Base-by-base conservation (phyloP, 2,329 filamentous ascomycete species). In the Talaromyces sp. region DNA sequence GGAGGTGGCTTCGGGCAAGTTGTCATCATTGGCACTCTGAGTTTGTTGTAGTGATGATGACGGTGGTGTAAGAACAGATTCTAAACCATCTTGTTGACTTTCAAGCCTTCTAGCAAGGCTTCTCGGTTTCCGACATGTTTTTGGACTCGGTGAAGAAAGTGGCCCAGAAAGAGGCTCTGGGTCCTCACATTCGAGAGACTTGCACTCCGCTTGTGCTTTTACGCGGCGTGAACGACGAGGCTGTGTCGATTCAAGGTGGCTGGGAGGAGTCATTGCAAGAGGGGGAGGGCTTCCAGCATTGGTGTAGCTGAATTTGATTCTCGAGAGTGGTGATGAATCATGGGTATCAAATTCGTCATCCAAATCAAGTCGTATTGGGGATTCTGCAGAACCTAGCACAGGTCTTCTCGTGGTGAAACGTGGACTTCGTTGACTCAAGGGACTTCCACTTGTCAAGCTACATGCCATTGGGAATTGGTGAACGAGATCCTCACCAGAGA, bases 271-370 rank as follows among this genome's bases (percentile, higher is more conserved):
- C 24, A 26, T 46, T n/a, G n/a, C 29, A 14, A 55, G 24, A 50
- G 54, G 29, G 41, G 57, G 57, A 14, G 60, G 61, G 35, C 64
- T 65, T 14, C 60, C 65, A 19, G 63, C 58, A 58, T 66, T 64
- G n/a, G 68, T 68, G 56, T 68, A 68, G 35, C 67, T 71, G 26
- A 71, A 64, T 17, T 56, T 67, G 29, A 69, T 62, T 41, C 57
- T 60, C 29, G 62, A 50, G 26, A 52, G 55, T 35, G 60, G 58
- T 32, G 58, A 53, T 26, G 32, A 41, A 29, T 46, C 53, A 35
- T 29, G 31, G 14, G 10, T 52, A 24, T 53, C 60, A 21, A 50
- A 21, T 14, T 52, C 53, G 21, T 54, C 32, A 11, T 62, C 60
- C 17, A 32, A 56, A n/a, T 59, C 56, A 21, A 59, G 51, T 26